These are phyloP conservation scores for Podaxis sp. DNA, from an alignment of 768 basidiomycete species.

Conservation along the genomic window DNA sequence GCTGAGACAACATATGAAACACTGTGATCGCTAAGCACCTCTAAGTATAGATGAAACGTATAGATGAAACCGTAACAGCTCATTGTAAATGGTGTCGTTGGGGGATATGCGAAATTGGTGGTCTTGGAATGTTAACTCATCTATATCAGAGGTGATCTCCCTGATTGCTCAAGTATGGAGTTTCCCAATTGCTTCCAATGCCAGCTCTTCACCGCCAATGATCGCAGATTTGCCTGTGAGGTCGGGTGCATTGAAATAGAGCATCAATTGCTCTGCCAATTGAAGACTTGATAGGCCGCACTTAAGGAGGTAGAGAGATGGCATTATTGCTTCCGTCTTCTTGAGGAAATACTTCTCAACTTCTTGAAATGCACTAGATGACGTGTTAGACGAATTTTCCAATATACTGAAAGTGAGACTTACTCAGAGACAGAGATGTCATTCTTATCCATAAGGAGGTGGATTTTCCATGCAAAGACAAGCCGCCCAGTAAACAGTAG, in stretches of 20 bases:
- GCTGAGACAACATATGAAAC: too few relatives aligned
- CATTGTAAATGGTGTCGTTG: background rate
- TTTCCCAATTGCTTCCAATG: background rate
- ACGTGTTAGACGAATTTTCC: too few relatives aligned
- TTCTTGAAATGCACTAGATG: background rate
- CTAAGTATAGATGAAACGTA: too few relatives aligned
- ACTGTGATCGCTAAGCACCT: too few relatives aligned
- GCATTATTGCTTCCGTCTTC: conserved; percentile 4
- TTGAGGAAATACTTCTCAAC: background rate
- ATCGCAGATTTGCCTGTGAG: background rate
- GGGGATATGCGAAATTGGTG: background rate
- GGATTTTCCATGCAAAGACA: conserved; percentile 7
- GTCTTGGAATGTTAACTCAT: background rate
- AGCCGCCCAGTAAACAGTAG: conserved; percentile 7
- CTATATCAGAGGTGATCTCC: background rate
- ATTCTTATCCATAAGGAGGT: too few relatives aligned
- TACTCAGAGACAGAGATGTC: too few relatives aligned
- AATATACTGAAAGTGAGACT: too few relatives aligned
- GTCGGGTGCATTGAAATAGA: conserved; percentile 9
- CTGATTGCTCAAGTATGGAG: background rate
- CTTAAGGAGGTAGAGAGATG: conserved; percentile 13
- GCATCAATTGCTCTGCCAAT: conserved; percentile 12
- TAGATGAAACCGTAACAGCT: too few relatives aligned
- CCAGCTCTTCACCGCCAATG: background rate
- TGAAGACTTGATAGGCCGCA: conserved; percentile 4